Evolutionary conservation across 768 basidiomycete genomes (phyloP).

Genomic region (Hydnomerulius pinastri): DNA sequence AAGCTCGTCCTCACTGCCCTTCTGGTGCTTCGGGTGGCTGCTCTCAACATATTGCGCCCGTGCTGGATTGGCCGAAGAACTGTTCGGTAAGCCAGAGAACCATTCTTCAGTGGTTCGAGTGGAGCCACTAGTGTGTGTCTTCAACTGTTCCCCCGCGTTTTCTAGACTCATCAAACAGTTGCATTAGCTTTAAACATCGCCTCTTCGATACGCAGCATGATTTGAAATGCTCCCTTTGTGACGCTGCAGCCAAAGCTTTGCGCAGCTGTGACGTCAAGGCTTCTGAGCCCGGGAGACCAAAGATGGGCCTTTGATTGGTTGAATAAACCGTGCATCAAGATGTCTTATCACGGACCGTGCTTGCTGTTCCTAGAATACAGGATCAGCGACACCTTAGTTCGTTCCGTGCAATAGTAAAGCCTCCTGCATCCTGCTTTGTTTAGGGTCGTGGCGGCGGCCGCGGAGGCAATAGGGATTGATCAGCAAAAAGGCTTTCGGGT

Average conservation of each 20-base stretch:
- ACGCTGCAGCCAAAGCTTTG: conserved; percentile 11
- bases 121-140: conserved; percentile 13
- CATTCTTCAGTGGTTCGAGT: conserved; percentile 7
- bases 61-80: conserved; percentile 1
- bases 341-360: too few relatives aligned
- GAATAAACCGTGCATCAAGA: neutral
- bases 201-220: conserved; percentile 7
- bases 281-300: neutral
- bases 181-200: conserved; percentile 24
- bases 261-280: conserved; percentile 29
- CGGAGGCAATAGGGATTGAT: conserved; percentile 9
- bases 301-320: neutral
- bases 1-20: conserved; percentile 1
- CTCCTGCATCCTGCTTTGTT: neutral
- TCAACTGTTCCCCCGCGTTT: conserved; percentile 12
- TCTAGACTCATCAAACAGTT: conserved; percentile 16
- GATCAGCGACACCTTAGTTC: too few relatives aligned
- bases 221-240: neutral
- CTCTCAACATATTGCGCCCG: conserved; percentile 2
- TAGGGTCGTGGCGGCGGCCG: neutral
- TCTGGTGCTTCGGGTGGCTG: conserved; percentile 12
- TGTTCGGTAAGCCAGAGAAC: conserved; percentile 10
- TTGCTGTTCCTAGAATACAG: neutral
- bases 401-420: too few relatives aligned
- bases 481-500: neutral